phyloP scores from a whole-genome alignment of 495 filamentous ascomycete genomes.

The Penicillium turbatum region DNA sequence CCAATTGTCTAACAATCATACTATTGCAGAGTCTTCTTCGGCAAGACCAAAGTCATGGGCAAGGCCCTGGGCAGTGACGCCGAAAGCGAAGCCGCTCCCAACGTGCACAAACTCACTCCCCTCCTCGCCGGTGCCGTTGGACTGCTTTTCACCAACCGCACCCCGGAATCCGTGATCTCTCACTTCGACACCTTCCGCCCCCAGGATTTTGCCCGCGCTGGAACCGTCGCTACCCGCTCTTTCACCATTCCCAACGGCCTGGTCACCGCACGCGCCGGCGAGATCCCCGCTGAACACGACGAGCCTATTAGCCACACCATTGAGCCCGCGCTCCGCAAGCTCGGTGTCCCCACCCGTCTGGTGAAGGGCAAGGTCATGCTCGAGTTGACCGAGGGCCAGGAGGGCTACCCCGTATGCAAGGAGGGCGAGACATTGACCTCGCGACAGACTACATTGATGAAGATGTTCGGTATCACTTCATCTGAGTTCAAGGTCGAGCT shows the following conservation, averaged over 20 bases:
- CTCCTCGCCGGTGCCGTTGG: constrained; percentile 80
- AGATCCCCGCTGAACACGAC: constrained; percentile 74
- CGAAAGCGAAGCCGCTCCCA: constrained; percentile 71
- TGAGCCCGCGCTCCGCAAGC: constrained; percentile 79
- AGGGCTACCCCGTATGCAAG: constrained; percentile 67
- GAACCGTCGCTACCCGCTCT: constrained; percentile 63
- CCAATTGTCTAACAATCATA: not conserved
- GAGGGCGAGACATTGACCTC: constrained; percentile 80
- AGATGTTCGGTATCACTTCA: constrained; percentile 85
- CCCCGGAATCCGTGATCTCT: constrained; percentile 53
- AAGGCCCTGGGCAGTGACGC: constrained; percentile 74
- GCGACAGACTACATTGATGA: constrained; percentile 85
- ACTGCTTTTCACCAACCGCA: constrained; percentile 80
- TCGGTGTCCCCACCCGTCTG: constrained; percentile 84
- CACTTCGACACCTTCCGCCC: constrained; percentile 67
- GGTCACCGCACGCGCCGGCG: constrained; percentile 70
- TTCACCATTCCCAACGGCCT: constrained; percentile 76
- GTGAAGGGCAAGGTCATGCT: constrained; percentile 83
- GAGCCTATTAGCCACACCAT: constrained; percentile 79
- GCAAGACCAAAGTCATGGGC: constrained; percentile 97
- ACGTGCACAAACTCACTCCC: constrained; percentile 62
- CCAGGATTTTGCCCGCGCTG: constrained; percentile 85
- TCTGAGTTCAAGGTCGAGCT: constrained; percentile 82
- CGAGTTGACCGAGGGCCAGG: constrained; percentile 65
- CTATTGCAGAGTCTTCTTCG: constrained; percentile 79